Evolutionary conservation across 805 yeast genomes (phyloP).

Genomic region (Saccharomycopsis amapae): DNA sequence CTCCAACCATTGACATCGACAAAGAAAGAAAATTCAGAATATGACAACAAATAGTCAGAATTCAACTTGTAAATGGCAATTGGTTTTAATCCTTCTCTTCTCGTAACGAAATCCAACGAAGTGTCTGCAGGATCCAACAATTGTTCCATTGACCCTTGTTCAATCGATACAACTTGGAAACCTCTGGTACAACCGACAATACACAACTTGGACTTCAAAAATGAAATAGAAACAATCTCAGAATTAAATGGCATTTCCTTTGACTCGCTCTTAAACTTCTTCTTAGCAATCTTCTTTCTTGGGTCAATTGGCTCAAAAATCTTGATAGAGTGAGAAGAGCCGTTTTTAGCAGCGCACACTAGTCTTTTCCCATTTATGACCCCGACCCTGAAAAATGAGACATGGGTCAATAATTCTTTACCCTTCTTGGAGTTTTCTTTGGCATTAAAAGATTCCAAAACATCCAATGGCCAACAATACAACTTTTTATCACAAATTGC

Average conservation of each 20-base stretch:
- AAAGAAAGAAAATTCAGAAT: constrained; percentile 89
- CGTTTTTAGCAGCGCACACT: constrained; percentile 81
- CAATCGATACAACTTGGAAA: constrained; percentile 76
- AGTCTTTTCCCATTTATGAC: constrained; percentile 83
- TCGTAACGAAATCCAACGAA: constrained; percentile 87
- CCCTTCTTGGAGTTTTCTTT: constrained; percentile 49
- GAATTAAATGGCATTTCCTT: constrained; percentile 76
- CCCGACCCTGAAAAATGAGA: constrained; percentile 85
- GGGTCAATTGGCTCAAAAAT: constrained; percentile 75
- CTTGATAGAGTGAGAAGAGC: constrained; percentile 72
- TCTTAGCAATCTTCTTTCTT: constrained; percentile 52
- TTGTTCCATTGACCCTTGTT: constrained; percentile 42
- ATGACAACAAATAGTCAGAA: constrained; percentile 79
- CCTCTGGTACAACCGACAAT: constrained; percentile 90
- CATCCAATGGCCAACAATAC: constrained; percentile 71
- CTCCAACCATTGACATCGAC: constrained; percentile 97
- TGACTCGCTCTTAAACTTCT: constrained; percentile 59
- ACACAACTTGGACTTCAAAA: constrained; percentile 80
- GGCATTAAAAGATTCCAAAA: constrained; percentile 37
- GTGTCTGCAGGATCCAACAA: constrained; percentile 98
- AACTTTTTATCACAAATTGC: constrained; percentile 77
- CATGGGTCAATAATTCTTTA: constrained; percentile 79
- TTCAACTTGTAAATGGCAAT: constrained; percentile 87
- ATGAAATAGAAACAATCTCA: constrained; percentile 88
- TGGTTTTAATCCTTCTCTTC: constrained; percentile 77